Conservation (phyloP, 768 basidiomycete genomes). For the Boletus subcaerulescens region DNA sequence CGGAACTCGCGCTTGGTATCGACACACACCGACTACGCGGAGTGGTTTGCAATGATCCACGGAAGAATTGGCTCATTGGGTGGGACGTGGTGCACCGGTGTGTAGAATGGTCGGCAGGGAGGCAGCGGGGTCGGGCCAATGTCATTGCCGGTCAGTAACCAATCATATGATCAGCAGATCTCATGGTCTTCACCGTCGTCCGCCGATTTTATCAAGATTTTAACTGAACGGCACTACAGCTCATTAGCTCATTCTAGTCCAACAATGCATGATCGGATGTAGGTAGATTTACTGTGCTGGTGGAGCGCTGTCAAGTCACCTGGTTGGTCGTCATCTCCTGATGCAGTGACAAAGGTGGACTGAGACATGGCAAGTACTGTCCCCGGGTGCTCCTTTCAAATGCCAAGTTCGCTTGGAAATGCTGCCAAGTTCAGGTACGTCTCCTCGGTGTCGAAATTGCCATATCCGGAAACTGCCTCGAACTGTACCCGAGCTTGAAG, state of each 20-base stretch:
- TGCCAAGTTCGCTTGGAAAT: neutral
- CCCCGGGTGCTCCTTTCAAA: neutral
- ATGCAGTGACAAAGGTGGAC: neutral
- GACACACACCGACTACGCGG: too few species aligned
- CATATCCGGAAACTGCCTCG: slow-evolving; percentile 1
- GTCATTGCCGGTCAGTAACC: neutral
- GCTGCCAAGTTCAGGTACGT: neutral
- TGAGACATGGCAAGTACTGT: slow-evolving; percentile 3
- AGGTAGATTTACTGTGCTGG: neutral
- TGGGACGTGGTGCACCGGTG: too few species aligned
- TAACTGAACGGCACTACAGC: neutral
- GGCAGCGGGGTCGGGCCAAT: neutral
- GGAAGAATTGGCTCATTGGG: neutral
- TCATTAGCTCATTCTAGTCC: neutral
- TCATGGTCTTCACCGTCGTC: neutral
- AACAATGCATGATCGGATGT: slow-evolving; percentile 5
- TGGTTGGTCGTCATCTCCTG: neutral
- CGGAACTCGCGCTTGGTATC: too few species aligned
- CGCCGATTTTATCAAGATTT: slow-evolving; percentile 1
- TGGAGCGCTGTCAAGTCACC: slow-evolving; percentile 1
- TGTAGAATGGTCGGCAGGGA: neutral
- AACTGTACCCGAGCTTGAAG: neutral
- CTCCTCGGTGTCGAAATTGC: slow-evolving; percentile 10
- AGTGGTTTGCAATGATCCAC: neutral
- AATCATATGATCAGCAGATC: neutral